Base-by-base conservation (phyloP, 768 basidiomycete genomes). In the Hydnomerulius pinastri region DNA sequence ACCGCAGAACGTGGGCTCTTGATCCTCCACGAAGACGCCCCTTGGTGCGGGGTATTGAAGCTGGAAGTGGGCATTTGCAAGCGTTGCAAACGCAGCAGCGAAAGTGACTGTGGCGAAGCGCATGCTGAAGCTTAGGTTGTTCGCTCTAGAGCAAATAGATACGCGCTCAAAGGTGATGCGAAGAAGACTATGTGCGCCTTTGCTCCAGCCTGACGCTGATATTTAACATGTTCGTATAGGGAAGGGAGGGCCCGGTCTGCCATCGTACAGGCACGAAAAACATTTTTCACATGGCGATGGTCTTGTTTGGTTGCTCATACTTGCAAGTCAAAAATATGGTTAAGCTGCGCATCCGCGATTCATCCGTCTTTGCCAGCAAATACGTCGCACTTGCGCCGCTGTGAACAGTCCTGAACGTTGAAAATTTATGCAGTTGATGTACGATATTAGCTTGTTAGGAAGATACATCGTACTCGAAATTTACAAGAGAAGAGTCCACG, bases 41-140 rank as follows among this genome's bases (percentile, higher is more conserved):
- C 92, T 77, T 10, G 89, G 84, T 1, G 73, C 56, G 15, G 92
- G 92, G 66, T 81, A 92, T 59, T 85, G 79, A 36, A 93, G 74
- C 57, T 87, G 85, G 71, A 93, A 94, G 68, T 95, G 92, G 7
- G 89, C 90, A 41, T 71, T 73, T 25, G 73, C 83, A 35, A 71
- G 64, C 28, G 76, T 60, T 12, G 72, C 68, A 20, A 79, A 64
- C 29, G 66, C 58, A 30, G 68, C 61, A 23, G 81, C 48, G 49
- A 79, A 28, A 49, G 70, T 33, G 39, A 75, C 40, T 50, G 69
- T 51, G 24, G 70, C 20, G 57, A 72, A 54, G 51, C 51, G 65
- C 76, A 78, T 77, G 15, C 15, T 47, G 25, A 4, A 9, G 24
- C 15, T 39, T 21, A 18, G n/a, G 17, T 21, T 24, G 30, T 33